Evolutionary conservation across 805 yeast species (phyloP).

Genomic region (Starmerella scarabaei): DNA sequence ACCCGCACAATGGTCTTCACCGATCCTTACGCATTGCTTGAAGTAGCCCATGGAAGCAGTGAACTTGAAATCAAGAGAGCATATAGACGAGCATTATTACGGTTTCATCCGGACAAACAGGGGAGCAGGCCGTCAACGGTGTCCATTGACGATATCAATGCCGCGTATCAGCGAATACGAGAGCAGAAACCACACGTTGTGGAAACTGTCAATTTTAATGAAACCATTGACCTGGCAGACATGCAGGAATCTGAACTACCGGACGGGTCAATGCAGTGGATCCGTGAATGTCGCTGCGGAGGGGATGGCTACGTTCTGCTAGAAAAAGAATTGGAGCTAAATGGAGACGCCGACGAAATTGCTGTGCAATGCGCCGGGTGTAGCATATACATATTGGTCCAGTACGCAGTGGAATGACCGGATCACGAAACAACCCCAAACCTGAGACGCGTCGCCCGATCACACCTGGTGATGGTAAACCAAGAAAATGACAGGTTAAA

Average conservation of each 20-base stretch:
- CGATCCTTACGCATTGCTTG: constrained; percentile 46
- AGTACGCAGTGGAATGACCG: constrained; percentile 30
- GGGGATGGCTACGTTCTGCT: constrained; percentile 46
- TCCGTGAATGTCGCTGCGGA: constrained; percentile 27
- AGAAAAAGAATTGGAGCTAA: constrained; percentile 48
- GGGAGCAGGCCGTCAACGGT: not conserved
- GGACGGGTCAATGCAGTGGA: constrained; percentile 22
- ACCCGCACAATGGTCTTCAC: constrained; percentile 5
- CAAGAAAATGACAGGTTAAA: not conserved
- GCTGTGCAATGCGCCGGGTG: constrained; percentile 73
- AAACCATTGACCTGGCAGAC: constrained; percentile 44
- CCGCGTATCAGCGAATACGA: constrained; percentile 47
- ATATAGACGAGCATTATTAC: constrained; percentile 46
- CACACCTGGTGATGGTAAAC: not conserved
- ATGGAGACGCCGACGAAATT: constrained; percentile 47
- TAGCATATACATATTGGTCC: constrained; percentile 73
- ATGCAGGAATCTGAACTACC: constrained; percentile 26
- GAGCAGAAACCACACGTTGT: too few species aligned
- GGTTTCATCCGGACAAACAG: constrained; percentile 68
- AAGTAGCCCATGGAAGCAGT: constrained; percentile 29
- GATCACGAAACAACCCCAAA: too few species aligned
- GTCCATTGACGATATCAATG: constrained; percentile 38
- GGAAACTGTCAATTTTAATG: constrained; percentile 51
- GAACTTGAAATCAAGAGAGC: constrained; percentile 43
- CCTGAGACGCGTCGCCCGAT: not conserved